phyloP scores from a whole-genome alignment of 2,329 filamentous ascomycete species.

The Celoporthe dispersa region DNA sequence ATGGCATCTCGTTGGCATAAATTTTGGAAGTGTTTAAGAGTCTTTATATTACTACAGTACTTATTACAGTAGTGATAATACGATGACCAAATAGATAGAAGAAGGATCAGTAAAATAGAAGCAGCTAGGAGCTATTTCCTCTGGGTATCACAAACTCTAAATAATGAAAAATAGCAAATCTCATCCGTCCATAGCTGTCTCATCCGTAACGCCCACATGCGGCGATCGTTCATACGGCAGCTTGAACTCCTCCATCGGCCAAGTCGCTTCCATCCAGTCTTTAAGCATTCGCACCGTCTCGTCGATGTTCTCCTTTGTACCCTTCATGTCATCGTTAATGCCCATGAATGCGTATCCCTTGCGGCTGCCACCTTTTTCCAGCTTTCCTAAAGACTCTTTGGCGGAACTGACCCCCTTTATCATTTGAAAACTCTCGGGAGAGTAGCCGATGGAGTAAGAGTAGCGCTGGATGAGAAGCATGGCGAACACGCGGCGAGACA shows the following conservation, averaged over 20 bases:
- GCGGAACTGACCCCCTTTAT: background rate
- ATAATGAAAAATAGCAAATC: background rate
- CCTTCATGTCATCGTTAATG: slow-evolving; percentile 6
- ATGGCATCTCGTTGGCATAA: no score
- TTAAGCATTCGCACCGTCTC: slow-evolving; percentile 4
- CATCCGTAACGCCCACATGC: background rate
- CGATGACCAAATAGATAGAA: no score
- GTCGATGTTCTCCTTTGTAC: background rate
- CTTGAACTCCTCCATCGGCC: slow-evolving; percentile 1
- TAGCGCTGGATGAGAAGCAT: slow-evolving; percentile 14
- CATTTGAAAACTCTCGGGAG: slow-evolving; percentile 13
- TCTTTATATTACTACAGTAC: no score
- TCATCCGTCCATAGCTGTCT: background rate
- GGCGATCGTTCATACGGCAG: slow-evolving; percentile 10
- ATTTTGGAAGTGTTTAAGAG: no score
- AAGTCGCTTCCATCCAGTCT: slow-evolving; percentile 13
- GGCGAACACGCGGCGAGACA: slow-evolving; percentile 5
- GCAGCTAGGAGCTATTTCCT: background rate
- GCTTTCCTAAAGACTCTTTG: background rate
- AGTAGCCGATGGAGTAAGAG: slow-evolving; percentile 10
- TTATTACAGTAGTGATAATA: no score
- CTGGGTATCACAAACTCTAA: slow-evolving; percentile 3
- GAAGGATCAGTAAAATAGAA: no score
- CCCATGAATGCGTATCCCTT: slow-evolving; percentile 9
- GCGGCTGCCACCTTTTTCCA: slow-evolving; percentile 6